phyloP scores from a whole-genome alignment of 1,284 basidiomycete genomes.

The Erythrobasidium hasegawianum region DNA sequence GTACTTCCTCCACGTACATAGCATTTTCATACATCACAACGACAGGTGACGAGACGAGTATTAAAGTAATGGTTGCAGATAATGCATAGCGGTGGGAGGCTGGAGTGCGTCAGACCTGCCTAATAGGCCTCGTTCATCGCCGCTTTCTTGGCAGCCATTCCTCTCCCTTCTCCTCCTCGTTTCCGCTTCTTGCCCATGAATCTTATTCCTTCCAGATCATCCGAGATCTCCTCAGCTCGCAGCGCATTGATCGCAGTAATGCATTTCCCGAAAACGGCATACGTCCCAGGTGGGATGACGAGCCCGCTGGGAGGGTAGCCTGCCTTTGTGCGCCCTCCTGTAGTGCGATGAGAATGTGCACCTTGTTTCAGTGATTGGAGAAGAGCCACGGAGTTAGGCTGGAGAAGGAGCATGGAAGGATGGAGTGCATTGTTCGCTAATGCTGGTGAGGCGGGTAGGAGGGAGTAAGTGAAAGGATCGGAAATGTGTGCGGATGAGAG shows the following conservation, averaged over 20 bases:
- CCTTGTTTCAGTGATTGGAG: slow-evolving; percentile 25
- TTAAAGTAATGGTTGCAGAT: no score
- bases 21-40: no score
- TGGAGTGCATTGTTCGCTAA: slow-evolving; percentile 27
- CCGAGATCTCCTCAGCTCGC: slow-evolving; percentile 29
- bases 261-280: slow-evolving; percentile 28
- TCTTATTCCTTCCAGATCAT: slow-evolving; percentile 19
- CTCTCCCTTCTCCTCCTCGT: slow-evolving; percentile 15
- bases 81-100: no score
- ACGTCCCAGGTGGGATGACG: slow-evolving; percentile 29
- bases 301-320: slow-evolving; percentile 32
- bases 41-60: no score
- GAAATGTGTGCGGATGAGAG: slow-evolving; percentile 25
- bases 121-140: slow-evolving; percentile 6
- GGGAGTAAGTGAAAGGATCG: slow-evolving; percentile 30
- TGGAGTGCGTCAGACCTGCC: no score
- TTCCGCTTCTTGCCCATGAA: slow-evolving; percentile 24
- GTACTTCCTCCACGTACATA: no score
- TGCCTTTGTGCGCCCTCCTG: slow-evolving; percentile 32
- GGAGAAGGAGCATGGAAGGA: slow-evolving; percentile 27
- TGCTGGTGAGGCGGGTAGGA: slow-evolving; percentile 23
- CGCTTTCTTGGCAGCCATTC: slow-evolving; percentile 12
- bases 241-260: slow-evolving; percentile 23
- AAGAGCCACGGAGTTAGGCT: slow-evolving; percentile 20
- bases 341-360: slow-evolving; percentile 16